phyloP scores from a whole-genome alignment of 2,329 filamentous ascomycete species.

The Penicillium brasilianum region DNA sequence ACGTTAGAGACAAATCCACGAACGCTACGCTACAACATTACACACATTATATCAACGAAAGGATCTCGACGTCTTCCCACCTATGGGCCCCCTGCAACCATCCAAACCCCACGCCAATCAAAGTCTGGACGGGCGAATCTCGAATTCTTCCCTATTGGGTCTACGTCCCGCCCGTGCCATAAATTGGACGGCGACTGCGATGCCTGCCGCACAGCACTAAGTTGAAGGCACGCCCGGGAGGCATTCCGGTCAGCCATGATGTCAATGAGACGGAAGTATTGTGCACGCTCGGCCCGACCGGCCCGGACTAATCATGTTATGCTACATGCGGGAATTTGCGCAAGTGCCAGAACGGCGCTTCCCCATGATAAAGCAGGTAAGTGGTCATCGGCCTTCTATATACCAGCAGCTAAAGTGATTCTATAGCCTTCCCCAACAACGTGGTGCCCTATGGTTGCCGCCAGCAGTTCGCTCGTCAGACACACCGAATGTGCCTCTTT shows the following conservation, averaged over 20 bases:
- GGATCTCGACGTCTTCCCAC: too few species aligned
- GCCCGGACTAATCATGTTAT: neutral
- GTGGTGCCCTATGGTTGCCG: neutral
- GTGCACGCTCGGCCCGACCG: neutral
- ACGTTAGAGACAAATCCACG: too few species aligned
- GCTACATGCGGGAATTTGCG: neutral
- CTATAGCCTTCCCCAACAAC: neutral
- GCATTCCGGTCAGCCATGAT: neutral
- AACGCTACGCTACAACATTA: too few species aligned
- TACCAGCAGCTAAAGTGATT: neutral
- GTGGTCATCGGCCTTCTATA: neutral
- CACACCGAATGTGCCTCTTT: slow-evolving; percentile 4
- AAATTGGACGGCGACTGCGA: slow-evolving; percentile 1
- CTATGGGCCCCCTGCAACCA: too few species aligned
- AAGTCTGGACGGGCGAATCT: too few species aligned
- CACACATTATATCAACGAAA: too few species aligned
- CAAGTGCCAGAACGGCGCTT: neutral
- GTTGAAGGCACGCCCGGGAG: neutral
- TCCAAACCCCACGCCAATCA: too few species aligned
- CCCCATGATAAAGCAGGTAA: neutral
- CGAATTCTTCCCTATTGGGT: too few species aligned
- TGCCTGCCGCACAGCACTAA: neutral
- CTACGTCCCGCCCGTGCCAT: neutral
- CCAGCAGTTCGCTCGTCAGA: neutral
- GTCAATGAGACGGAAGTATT: neutral